phyloP scores from a whole-genome alignment of 352 stramenopile genomes.

The Phytophthora kernoviae region DNA sequence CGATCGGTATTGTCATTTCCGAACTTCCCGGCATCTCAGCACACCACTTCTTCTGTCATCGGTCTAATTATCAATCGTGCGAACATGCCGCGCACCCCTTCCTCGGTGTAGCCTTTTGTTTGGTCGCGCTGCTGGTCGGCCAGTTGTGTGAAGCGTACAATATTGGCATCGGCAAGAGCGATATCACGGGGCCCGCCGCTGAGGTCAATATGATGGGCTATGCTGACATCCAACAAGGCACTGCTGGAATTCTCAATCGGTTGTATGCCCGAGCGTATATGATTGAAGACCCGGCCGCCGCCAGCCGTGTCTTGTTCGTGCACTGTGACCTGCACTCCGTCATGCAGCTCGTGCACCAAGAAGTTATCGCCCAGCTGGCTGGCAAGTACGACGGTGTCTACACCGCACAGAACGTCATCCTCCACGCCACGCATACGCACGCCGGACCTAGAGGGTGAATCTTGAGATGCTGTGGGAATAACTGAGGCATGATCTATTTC shows the following conservation, averaged over 20 bases:
- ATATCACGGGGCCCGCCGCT: slow-evolving; percentile 58
- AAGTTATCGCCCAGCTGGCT: slow-evolving; percentile 41
- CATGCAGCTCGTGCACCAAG: slow-evolving; percentile 54
- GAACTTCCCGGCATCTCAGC: no score
- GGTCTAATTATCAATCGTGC: no score
- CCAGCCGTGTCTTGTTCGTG: slow-evolving; percentile 43
- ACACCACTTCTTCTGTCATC: no score
- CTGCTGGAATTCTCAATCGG: slow-evolving; percentile 59
- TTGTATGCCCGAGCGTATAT: slow-evolving; percentile 66
- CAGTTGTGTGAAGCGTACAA: slow-evolving; percentile 18
- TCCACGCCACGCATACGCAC: slow-evolving; percentile 84
- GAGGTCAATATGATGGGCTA: slow-evolving; percentile 70
- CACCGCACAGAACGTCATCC: slow-evolving; percentile 63
- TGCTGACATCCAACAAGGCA: slow-evolving; percentile 45
- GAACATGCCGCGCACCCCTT: no score
- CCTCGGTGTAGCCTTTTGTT: no score
- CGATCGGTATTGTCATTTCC: no score
- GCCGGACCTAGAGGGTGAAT: slow-evolving; percentile 41
- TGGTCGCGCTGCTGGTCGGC: neutral
- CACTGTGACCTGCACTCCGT: slow-evolving; percentile 49
- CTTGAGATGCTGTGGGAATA: neutral
- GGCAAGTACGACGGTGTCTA: slow-evolving; percentile 41
- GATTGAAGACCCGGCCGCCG: slow-evolving; percentile 38
- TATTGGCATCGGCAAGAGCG: slow-evolving; percentile 54
- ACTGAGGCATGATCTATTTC: neutral